These are phyloP conservation scores for Trichophyton benhamiae DNA, from an alignment of 2,329 filamentous ascomycete species.

Conservation along the genomic window DNA sequence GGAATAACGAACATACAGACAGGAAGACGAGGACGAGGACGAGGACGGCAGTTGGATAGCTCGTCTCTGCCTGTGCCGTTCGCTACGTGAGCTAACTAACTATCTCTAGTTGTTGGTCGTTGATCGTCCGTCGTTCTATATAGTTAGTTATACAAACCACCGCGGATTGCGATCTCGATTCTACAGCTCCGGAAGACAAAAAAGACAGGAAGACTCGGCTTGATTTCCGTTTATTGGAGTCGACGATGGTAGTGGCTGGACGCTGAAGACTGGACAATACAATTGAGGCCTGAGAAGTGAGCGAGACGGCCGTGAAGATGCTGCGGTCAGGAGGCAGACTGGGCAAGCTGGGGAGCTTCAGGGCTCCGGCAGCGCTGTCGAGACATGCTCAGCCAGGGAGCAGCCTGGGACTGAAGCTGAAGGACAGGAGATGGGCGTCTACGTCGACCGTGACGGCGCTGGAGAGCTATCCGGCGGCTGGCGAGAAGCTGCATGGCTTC, in stretches of 20 bases:
- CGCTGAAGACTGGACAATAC: not conserved
- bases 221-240: not conserved
- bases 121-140: too few relatives aligned
- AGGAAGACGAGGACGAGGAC: too few relatives aligned
- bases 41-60: too few relatives aligned
- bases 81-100: not conserved
- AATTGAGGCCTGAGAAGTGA: not conserved
- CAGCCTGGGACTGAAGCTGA: not conserved
- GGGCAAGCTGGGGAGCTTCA: not conserved
- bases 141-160: too few relatives aligned
- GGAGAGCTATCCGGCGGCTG: slow-evolving; percentile 61
- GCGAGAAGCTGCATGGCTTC: slow-evolving; percentile 85
- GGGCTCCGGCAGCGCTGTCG: not conserved
- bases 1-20: too few relatives aligned
- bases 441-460: slow-evolving; percentile 62
- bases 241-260: not conserved
- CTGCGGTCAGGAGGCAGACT: not conserved
- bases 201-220: not conserved
- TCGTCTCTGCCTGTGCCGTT: not conserved
- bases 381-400: not conserved
- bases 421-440: slow-evolving; percentile 25
- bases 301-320: not conserved
- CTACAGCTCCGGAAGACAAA: not conserved
- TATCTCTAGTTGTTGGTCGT: not conserved
- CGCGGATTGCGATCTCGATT: not conserved